Evolutionary conservation across 345 rosid species (phyloP).

Genomic region (Hypericum androsaemum): DNA sequence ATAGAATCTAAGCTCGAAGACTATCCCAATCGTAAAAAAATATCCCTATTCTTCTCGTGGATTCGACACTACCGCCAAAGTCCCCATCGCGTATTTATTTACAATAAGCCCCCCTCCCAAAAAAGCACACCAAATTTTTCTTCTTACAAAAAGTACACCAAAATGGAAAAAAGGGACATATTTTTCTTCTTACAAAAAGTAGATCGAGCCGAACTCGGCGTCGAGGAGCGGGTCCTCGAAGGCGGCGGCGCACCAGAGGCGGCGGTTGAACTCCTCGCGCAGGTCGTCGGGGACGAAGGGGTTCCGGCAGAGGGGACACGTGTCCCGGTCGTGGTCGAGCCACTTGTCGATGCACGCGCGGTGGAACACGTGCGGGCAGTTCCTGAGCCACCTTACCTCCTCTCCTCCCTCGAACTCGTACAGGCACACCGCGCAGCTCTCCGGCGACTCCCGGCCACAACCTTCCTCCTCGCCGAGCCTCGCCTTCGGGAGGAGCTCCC

Average conservation of each 20-base stretch:
- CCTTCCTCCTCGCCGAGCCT: slow-evolving; percentile 40
- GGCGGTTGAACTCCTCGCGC: slow-evolving; percentile 73
- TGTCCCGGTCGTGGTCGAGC: slow-evolving; percentile 85
- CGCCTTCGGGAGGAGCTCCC: slow-evolving; percentile 64
- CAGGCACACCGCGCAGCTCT: slow-evolving; percentile 74
- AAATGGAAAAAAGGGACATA: no score
- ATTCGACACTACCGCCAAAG: no score
- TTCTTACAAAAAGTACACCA: slow-evolving; percentile 14
- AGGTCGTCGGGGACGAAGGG: slow-evolving; percentile 68
- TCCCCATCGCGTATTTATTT: no score
- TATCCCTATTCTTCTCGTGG: no score
- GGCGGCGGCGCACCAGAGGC: slow-evolving; percentile 70
- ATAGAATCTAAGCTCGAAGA: no score
- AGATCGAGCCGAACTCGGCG: slow-evolving; percentile 66
- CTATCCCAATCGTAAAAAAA: no score
- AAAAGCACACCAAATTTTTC: no score
- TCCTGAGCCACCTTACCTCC: slow-evolving; percentile 72
- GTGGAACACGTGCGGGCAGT: slow-evolving; percentile 76
- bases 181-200: slow-evolving; percentile 3
- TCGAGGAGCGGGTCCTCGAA: no score
- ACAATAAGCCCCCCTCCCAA: no score
- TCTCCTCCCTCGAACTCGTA: slow-evolving; percentile 63
- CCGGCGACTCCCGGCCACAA: slow-evolving; percentile 39
- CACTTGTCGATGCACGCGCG: slow-evolving; percentile 80
- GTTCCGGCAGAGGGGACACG: slow-evolving; percentile 85